Percentiles rank a stretch among this genome's conserved stretches.
These are phyloP conservation scores for Spinacia oleracea DNA, from an alignment of 179 eudicot species.

Conservation along the genomic window DNA sequence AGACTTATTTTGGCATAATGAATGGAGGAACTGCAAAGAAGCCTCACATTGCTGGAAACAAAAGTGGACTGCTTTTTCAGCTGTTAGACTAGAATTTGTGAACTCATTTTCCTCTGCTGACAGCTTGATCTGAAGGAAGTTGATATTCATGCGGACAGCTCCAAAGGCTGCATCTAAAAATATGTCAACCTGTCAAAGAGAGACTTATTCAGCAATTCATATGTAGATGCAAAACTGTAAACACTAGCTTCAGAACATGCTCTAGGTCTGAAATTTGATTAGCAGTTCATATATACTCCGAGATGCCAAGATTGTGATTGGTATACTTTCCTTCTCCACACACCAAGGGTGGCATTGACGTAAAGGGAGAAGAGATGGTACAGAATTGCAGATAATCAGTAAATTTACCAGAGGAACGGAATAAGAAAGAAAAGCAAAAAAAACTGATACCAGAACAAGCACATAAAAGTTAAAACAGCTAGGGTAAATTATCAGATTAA, in stretches of 20 bases:
- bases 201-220: slow-evolving; percentile 19
- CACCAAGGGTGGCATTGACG: background rate
- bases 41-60: slow-evolving; percentile 91
- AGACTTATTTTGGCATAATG: slow-evolving; percentile 70
- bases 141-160: slow-evolving; percentile 65
- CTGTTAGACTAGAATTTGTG: slow-evolving; percentile 35
- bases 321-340: slow-evolving; percentile 5
- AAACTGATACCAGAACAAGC: background rate
- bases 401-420: background rate
- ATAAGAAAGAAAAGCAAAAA: background rate
- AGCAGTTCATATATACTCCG: too few relatives aligned
- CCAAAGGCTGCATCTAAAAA: slow-evolving; percentile 78
- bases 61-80: slow-evolving; percentile 49
- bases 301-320: background rate
- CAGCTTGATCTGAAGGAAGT: slow-evolving; percentile 58
- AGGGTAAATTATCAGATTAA: background rate
- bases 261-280: background rate
- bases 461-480: background rate
- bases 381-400: background rate
- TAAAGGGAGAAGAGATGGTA: background rate
- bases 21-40: slow-evolving; percentile 87
- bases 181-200: slow-evolving; percentile 65
- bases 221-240: background rate
- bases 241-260: background rate
- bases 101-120: slow-evolving; percentile 43